Percentiles rank a stretch among this genome's conserved stretches.
phyloP scores from a whole-genome alignment of 2,329 filamentous ascomycete genomes.

The Clarireedia monteithiana region DNA sequence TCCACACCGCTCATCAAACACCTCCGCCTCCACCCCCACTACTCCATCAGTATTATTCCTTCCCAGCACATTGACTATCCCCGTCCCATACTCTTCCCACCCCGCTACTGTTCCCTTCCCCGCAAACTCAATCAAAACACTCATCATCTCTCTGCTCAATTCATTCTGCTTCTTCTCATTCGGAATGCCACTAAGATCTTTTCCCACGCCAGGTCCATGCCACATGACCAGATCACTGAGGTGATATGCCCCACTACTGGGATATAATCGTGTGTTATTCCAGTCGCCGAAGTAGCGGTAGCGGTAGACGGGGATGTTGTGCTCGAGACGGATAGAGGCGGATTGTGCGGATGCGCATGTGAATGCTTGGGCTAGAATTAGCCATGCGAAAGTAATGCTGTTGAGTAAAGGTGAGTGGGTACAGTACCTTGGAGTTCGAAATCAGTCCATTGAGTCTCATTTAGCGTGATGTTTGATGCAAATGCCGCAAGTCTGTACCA shows the following conservation, averaged over 20 bases:
- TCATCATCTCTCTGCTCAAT: background rate
- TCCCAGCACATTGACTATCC: background rate
- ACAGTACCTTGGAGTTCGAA: constrained; percentile 20
- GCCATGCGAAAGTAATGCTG: constrained; percentile 5
- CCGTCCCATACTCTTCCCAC: background rate
- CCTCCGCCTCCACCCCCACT: background rate
- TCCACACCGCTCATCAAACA: background rate
- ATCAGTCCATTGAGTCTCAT: background rate
- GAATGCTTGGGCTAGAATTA: constrained; percentile 22
- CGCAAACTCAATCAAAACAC: background rate
- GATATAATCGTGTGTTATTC: constrained; percentile 26
- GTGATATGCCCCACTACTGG: constrained; percentile 30
- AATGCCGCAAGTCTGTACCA: background rate
- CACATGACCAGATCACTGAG: constrained; percentile 24
- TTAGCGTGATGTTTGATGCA: background rate
- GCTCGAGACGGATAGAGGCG: constrained; percentile 19
- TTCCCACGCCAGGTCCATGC: background rate
- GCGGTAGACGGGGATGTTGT: constrained; percentile 30
- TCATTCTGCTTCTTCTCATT: background rate
- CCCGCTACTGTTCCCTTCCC: background rate
- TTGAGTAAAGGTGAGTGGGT: constrained; percentile 18
- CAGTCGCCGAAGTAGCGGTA: constrained; percentile 33
- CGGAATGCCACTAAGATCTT: background rate
- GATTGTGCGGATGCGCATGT: constrained; percentile 29
- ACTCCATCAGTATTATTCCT: background rate